Evolutionary conservation across 257 asterid species (phyloP).

Genomic region (Solanum sitiens): DNA sequence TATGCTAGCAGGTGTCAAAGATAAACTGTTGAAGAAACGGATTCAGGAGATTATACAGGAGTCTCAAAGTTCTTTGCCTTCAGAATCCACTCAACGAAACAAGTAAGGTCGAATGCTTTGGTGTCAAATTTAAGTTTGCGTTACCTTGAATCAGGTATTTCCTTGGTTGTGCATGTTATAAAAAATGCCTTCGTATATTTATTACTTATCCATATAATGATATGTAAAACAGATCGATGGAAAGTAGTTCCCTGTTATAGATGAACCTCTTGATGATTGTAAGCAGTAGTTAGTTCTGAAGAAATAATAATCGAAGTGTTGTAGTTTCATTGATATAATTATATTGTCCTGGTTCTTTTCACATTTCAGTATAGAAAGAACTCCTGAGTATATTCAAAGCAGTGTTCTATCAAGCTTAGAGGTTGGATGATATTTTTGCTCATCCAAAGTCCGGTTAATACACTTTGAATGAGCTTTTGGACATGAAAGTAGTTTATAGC

Average conservation of each 20-base stretch:
- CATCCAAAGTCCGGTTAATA: too few species aligned
- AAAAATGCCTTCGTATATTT: neutral
- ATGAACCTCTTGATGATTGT: neutral
- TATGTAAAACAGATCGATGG: neutral
- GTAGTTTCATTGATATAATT: neutral
- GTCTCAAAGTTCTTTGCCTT: constrained; percentile 23
- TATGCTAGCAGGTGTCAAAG: constrained; percentile 75
- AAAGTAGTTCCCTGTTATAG: neutral
- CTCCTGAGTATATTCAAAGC: neutral
- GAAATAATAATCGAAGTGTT: neutral
- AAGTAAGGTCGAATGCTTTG: neutral
- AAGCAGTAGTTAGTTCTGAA: neutral
- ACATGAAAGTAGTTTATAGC: too few species aligned
- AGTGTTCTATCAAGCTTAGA: too few species aligned
- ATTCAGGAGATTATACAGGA: constrained; percentile 59
- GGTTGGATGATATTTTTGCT: too few species aligned
- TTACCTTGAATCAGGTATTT: neutral
- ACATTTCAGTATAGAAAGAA: neutral
- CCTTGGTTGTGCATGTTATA: neutral
- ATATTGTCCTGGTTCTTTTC: neutral
- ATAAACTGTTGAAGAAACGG: constrained; percentile 65
- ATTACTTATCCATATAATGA: neutral
- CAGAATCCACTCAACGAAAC: neutral
- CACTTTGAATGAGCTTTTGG: too few species aligned
- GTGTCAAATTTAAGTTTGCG: neutral